Percentiles rank a stretch among this genome's conserved stretches.
These are phyloP conservation scores for Trichoderma reesei DNA, from an alignment of 495 filamentous ascomycete genomes.

Conservation along the genomic window DNA sequence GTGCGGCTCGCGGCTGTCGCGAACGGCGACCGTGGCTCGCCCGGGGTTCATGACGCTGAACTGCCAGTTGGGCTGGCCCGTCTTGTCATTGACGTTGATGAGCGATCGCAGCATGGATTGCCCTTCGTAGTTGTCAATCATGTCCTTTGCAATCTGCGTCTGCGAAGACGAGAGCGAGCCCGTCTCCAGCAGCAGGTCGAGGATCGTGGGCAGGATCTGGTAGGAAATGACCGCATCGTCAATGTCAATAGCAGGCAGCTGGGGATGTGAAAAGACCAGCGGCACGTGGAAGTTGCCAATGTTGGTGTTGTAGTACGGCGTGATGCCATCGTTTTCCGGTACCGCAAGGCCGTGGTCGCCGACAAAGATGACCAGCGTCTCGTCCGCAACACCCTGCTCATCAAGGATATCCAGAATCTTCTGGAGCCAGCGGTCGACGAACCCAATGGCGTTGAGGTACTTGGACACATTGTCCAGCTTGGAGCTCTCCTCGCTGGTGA, in stretches of 20 bases:
- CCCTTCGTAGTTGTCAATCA: conserved; percentile 37
- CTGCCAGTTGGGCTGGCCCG: conserved; percentile 32
- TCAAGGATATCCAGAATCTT: conserved; percentile 34
- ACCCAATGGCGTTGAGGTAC: conserved; percentile 35
- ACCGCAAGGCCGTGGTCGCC: conserved; percentile 41
- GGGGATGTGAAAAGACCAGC: conserved; percentile 38
- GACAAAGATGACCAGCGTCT: conserved; percentile 41
- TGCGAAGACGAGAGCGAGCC: conserved; percentile 27
- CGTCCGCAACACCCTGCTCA: conserved; percentile 36
- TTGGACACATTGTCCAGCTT: conserved; percentile 23
- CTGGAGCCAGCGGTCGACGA: conserved; percentile 36
- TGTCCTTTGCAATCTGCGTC: conserved; percentile 25
- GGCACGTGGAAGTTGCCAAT: conserved; percentile 43
- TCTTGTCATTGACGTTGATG: conserved; percentile 15
- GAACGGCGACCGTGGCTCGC: conserved; percentile 31
- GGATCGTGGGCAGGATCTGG: conserved; percentile 40
- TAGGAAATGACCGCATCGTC: conserved; percentile 33
- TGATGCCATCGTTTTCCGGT: conserved; percentile 34
- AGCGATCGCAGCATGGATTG: conserved; percentile 36
- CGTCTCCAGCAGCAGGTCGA: conserved; percentile 39
- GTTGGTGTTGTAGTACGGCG: conserved; percentile 42
- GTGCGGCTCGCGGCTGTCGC: conserved; percentile 28
- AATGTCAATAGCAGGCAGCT: conserved; percentile 34
- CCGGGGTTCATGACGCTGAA: conserved; percentile 40
- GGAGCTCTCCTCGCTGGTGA: conserved; percentile 22